Evolutionary conservation across 352 stramenopile genomes (phyloP), one percentile per base, ranked within the genome.

Genomic region (Phytophthora europaea): DNA sequence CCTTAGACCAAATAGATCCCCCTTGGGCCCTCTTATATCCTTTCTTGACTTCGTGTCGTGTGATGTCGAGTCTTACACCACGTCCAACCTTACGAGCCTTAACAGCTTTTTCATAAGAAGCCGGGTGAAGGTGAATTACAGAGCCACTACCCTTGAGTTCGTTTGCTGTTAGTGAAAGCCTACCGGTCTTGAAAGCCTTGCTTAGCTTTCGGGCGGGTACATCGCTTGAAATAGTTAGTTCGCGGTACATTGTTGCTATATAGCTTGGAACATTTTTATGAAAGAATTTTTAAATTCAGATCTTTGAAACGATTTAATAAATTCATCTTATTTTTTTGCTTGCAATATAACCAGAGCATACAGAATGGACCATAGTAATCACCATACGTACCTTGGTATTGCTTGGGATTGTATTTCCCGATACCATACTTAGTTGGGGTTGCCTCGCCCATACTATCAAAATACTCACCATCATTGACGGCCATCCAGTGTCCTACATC

Each of bases 241-340:
- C n/a, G n/a, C n/a, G n/a, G n/a, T n/a, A 68, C 61, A 68, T 68
- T 26, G 61, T 68, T 61, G 36, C 26, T 57, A 65, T 65, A 67
- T 61, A 9, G 6, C 36, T 9, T 45, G 15, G 15, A 45, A 45
- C 36, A 45, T 45, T 15, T 45, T 45, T 45, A 45, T 15, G 8
- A 45, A 5, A 45, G 36, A 45, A 45, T 45, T 45, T 4, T 2
- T 9, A 45, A 45, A 45, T 45, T 45, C 36, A 45, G 36, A 45
- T 45, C 36, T 45, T 61, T 52, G 5, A 70, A n/a, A n/a, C n/a
- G n/a, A n/a, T n/a, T n/a, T n/a, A n/a, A n/a, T n/a, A n/a, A n/a
- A 53, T 40, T 71, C 31, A 38, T 71, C n/a, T 54, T 65, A 10
- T 67, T 61, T 3, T 74, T 5, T 6, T 75, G 68, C 18, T 71